A percentile compares a stretch with the other conserved stretches of the same genome.
phyloP scores from a whole-genome alignment of 129 eudicot genomes.

The Artemisia annua region DNA sequence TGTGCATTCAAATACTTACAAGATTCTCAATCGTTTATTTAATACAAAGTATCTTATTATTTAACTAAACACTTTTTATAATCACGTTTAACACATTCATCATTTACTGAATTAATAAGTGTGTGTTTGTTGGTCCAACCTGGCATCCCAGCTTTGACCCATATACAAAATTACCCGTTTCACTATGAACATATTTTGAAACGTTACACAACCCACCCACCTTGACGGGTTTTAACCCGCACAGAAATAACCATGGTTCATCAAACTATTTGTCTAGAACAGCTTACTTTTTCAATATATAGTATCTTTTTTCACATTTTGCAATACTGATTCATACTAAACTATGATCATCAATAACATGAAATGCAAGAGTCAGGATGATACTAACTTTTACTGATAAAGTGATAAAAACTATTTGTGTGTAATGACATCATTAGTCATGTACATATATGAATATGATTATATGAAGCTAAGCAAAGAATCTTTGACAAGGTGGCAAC shows the following conservation, averaged over 20 bases:
- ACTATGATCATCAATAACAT: slow-evolving; percentile 2
- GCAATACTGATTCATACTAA: background rate
- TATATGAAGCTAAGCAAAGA: slow-evolving; percentile 18
- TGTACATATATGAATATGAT: background rate
- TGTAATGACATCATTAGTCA: background rate
- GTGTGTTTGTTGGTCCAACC: too few relatives aligned
- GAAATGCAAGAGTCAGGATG: background rate
- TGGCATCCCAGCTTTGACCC: too few relatives aligned
- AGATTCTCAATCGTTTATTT: background rate
- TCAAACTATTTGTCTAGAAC: background rate
- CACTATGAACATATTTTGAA: background rate
- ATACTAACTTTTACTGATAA: slow-evolving; percentile 8
- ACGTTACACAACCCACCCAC: background rate
- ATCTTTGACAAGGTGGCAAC: slow-evolving; percentile 16
- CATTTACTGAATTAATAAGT: too few relatives aligned
- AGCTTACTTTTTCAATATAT: background rate
- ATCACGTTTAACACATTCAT: background rate
- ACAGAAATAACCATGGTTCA: background rate
- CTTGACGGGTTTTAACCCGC: background rate
- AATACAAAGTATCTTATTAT: background rate
- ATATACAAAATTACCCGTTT: too few relatives aligned
- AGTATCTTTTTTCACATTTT: too few relatives aligned
- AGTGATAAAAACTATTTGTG: background rate
- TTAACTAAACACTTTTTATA: background rate
- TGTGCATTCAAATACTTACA: background rate